Evolutionary conservation across 768 basidiomycete genomes (phyloP).

Genomic region (Strobilomyces echinocephalus): DNA sequence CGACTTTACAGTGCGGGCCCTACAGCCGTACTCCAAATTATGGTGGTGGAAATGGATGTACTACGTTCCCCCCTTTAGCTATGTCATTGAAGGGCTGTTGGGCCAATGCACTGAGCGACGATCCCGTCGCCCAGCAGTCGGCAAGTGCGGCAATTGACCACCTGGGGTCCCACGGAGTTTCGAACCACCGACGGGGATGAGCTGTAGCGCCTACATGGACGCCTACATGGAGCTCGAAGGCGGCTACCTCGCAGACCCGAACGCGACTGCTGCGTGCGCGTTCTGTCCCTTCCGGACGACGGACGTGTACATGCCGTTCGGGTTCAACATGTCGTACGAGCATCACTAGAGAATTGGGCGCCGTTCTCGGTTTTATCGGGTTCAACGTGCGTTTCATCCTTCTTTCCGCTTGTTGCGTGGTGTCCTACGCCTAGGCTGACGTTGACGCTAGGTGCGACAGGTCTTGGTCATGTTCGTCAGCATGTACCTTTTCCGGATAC

Average conservation of each 20-base stretch:
- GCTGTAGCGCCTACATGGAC: conserved; percentile 49
- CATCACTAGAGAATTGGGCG: no score
- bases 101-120: conserved; percentile 8
- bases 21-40: conserved; percentile 40
- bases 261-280: conserved; percentile 48
- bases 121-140: conserved; percentile 32
- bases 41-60: conserved; percentile 36
- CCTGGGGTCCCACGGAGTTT: conserved; percentile 55
- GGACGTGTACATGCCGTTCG: neutral
- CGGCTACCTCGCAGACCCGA: conserved; percentile 53
- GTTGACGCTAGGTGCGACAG: conserved; percentile 8
- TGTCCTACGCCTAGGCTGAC: no score
- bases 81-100: conserved; percentile 42
- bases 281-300: conserved; percentile 39
- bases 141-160: conserved; percentile 36
- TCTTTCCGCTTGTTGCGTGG: no score
- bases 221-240: conserved; percentile 46
- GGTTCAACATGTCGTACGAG: no score
- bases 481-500: conserved; percentile 32
- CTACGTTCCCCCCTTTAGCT: conserved; percentile 46
- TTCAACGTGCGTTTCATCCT: conserved; percentile 3
- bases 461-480: conserved; percentile 25
- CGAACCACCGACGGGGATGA: conserved; percentile 48
- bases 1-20: conserved; percentile 35
- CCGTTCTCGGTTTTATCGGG: no score